These are phyloP conservation scores for Cercospora brassicicola DNA, from an alignment of 2,329 filamentous ascomycete species.

Conservation along the genomic window DNA sequence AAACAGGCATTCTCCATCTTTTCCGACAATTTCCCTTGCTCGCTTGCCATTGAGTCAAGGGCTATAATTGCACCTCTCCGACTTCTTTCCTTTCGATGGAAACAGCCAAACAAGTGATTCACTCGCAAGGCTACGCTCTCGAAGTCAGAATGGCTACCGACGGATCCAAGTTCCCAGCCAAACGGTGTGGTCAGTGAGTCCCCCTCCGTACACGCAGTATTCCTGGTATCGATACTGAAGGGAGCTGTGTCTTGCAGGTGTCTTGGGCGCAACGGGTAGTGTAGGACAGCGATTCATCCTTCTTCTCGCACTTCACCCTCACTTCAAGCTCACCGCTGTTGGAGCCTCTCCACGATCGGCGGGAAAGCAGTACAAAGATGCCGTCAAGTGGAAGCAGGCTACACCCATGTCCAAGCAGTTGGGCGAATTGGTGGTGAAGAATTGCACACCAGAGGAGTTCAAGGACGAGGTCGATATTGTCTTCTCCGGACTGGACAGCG, in stretches of 20 bases:
- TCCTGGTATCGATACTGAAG: not conserved
- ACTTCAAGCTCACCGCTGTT: slow-evolving; percentile 81
- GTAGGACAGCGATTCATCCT: slow-evolving; percentile 96
- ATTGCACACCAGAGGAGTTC: slow-evolving; percentile 81
- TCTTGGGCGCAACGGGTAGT: slow-evolving; percentile 88
- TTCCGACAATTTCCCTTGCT: not conserved
- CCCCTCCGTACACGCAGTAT: slow-evolving; percentile 2
- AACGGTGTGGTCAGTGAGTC: slow-evolving; percentile 53
- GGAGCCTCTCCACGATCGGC: slow-evolving; percentile 87
- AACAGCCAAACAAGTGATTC: slow-evolving; percentile 26
- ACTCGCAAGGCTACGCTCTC: slow-evolving; percentile 22
- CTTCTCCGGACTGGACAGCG: slow-evolving; percentile 88
- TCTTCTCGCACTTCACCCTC: slow-evolving; percentile 81
- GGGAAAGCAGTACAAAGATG: slow-evolving; percentile 92
- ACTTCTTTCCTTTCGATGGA: slow-evolving; percentile 18
- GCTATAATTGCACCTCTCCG: not conserved
- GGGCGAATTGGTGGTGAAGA: slow-evolving; percentile 78
- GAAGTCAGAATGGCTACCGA: slow-evolving; percentile 33
- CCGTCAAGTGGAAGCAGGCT: slow-evolving; percentile 91
- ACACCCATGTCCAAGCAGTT: slow-evolving; percentile 73
- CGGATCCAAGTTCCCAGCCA: slow-evolving; percentile 48
- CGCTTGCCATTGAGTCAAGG: slow-evolving; percentile 2
- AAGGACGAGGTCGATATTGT: slow-evolving; percentile 80
- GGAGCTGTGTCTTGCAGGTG: slow-evolving; percentile 45
- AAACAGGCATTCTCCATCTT: not conserved